Conservation (phyloP, 2,329 filamentous ascomycete genomes). For the Beauveria scarabaeidicola region DNA sequence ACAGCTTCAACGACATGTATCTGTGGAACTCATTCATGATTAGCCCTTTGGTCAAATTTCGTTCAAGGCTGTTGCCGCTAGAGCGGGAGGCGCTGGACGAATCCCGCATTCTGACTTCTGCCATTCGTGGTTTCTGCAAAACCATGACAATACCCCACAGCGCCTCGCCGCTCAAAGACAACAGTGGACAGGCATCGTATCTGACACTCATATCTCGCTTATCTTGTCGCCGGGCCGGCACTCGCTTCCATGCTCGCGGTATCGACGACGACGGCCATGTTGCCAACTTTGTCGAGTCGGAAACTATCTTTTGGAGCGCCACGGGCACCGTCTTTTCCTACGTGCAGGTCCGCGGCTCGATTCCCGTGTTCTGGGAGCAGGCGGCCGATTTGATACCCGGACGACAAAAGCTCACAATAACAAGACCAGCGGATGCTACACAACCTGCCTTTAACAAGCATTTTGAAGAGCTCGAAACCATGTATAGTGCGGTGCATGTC, state of each 20-base stretch:
- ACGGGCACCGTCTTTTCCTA: constrained; percentile 80
- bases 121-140: constrained; percentile 85
- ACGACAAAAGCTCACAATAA: constrained; percentile 90
- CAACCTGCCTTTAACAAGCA: constrained; percentile 95
- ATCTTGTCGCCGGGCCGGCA: constrained; percentile 85
- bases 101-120: constrained; percentile 82
- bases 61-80: constrained; percentile 65
- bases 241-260: constrained; percentile 91
- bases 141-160: constrained; percentile 78
- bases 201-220: constrained; percentile 86
- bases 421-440: constrained; percentile 79
- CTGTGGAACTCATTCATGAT: constrained; percentile 99
- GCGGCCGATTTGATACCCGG: constrained; percentile 77
- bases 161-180: constrained; percentile 59
- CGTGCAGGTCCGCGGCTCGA: constrained; percentile 82
- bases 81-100: constrained; percentile 76
- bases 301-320: constrained; percentile 84
- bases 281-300: constrained; percentile 97
- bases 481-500: constrained; percentile 85
- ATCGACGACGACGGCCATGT: constrained; percentile 98
- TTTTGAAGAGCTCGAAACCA: constrained; percentile 75
- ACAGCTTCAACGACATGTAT: constrained; percentile 86
- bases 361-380: constrained; percentile 97
- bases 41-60: constrained; percentile 79
- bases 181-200: constrained; percentile 67